phyloP scores from a whole-genome alignment of 2,329 filamentous ascomycete species.

The Zalaria sp. region DNA sequence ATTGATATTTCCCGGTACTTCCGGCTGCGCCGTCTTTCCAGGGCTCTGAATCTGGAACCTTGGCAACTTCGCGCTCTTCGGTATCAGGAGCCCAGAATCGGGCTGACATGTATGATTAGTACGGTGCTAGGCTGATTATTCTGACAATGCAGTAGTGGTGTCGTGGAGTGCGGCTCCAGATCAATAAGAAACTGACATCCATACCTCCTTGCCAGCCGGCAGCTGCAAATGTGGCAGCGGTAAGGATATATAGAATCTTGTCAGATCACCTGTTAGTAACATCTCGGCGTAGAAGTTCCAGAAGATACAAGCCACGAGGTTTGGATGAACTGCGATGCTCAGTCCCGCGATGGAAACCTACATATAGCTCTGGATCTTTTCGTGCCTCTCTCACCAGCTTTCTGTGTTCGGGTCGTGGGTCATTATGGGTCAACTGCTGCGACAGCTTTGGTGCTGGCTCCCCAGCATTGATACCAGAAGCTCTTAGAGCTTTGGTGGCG shows the following conservation, averaged over 20 bases:
- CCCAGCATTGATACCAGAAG: neutral
- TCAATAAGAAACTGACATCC: neutral
- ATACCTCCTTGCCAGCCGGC: neutral
- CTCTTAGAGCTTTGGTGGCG: no score
- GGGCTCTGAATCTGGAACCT: conserved; percentile 50
- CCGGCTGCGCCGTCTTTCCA: conserved; percentile 60
- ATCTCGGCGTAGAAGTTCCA: no score
- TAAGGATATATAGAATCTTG: neutral
- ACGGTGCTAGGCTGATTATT: neutral
- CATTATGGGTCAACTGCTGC: neutral
- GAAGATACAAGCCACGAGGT: no score
- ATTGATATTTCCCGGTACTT: conserved; percentile 39
- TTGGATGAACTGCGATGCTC: no score
- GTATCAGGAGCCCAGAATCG: neutral
- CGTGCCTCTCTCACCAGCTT: neutral
- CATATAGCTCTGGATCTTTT: conserved; percentile 1
- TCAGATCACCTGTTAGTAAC: neutral
- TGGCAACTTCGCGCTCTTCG: neutral
- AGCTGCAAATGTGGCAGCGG: neutral
- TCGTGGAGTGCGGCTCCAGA: no score
- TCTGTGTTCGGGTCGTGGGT: conserved; percentile 1
- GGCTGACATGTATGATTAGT: neutral
- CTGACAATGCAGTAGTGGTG: no score
- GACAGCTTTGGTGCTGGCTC: neutral
- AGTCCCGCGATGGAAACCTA: neutral